Conservation (phyloP, 768 basidiomycete species). For the Tephrocybe sp. region DNA sequence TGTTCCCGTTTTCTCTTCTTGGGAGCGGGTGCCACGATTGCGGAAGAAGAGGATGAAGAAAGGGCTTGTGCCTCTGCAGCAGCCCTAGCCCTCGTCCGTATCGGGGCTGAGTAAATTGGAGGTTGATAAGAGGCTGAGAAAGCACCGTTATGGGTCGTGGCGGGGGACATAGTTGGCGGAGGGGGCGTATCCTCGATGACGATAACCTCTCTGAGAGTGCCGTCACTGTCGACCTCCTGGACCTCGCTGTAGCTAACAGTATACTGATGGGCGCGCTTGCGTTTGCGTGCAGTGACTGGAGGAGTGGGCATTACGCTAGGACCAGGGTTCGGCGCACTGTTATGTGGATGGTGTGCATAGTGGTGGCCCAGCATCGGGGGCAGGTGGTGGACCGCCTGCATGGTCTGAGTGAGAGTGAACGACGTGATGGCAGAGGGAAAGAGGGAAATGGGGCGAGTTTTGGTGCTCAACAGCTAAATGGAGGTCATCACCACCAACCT, state of each 20-base stretch:
- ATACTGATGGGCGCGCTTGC: constrained; percentile 79
- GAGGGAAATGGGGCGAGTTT: constrained; percentile 31
- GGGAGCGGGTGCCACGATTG: constrained; percentile 64
- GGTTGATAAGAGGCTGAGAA: constrained; percentile 83
- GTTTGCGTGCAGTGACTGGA: constrained; percentile 73
- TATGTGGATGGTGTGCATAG: constrained; percentile 63
- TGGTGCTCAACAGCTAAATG: constrained; percentile 41
- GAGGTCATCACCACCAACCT: constrained; percentile 34
- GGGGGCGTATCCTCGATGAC: constrained; percentile 92
- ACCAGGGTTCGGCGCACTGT: constrained; percentile 41
- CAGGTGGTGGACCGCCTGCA: constrained; percentile 75
- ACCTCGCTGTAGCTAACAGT: constrained; percentile 88
- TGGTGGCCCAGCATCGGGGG: constrained; percentile 65
- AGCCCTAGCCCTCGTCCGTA: constrained; percentile 81
- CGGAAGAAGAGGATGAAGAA: constrained; percentile 67
- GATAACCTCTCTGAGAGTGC: constrained; percentile 81
- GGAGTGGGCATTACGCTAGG: constrained; percentile 74
- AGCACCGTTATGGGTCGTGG: constrained; percentile 66
- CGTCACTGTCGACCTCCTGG: constrained; percentile 80
- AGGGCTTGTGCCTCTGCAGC: constrained; percentile 83
- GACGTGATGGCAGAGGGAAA: constrained; percentile 50
- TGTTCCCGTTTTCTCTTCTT: constrained; percentile 87
- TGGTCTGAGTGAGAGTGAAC: constrained; percentile 48
- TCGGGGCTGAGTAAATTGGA: constrained; percentile 70
- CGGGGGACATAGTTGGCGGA: constrained; percentile 77